Conservation (phyloP, 2,329 filamentous ascomycete species). For the Monosporascus sp. region DNA sequence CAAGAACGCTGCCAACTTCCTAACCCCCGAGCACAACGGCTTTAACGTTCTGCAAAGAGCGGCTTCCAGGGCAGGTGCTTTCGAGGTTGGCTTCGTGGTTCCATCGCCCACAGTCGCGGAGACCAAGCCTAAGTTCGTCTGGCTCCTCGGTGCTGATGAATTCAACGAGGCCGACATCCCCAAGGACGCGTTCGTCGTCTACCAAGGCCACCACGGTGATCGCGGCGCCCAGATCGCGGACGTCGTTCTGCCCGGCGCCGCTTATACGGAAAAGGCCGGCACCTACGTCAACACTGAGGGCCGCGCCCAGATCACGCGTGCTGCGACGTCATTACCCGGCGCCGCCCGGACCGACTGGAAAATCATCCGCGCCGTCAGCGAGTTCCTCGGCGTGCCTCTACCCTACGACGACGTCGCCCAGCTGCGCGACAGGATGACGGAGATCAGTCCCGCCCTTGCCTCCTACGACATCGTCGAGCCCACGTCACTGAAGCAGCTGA, state of each 20-base stretch:
- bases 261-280: conserved; percentile 93
- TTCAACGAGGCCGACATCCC: conserved; percentile 79
- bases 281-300: conserved; percentile 99
- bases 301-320: conserved; percentile 87
- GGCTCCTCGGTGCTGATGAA: conserved; percentile 95
- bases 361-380: conserved; percentile 88
- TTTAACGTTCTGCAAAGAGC: conserved; percentile 95
- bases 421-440: conserved; percentile 87
- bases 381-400: conserved; percentile 82
- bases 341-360: conserved; percentile 97
- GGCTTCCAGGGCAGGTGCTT: conserved; percentile 87
- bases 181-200: conserved; percentile 93
- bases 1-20: conserved; percentile 85
- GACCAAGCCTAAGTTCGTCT: conserved; percentile 89
- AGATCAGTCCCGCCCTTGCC: conserved; percentile 86
- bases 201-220: conserved; percentile 98
- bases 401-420: conserved; percentile 90
- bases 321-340: conserved; percentile 82
- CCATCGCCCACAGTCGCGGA: conserved; percentile 76
- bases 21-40: conserved; percentile 88
- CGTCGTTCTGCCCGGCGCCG: conserved; percentile 85
- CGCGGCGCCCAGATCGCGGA: conserved; percentile 88
- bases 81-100: conserved; percentile 90
- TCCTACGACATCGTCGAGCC: conserved; percentile 90
- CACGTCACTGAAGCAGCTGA: conserved; percentile 65